A percentile compares a stretch with the other conserved stretches of the same genome.
Evolutionary conservation across 805 yeast species (phyloP).

Genomic region (Kodamaea fukazawae): DNA sequence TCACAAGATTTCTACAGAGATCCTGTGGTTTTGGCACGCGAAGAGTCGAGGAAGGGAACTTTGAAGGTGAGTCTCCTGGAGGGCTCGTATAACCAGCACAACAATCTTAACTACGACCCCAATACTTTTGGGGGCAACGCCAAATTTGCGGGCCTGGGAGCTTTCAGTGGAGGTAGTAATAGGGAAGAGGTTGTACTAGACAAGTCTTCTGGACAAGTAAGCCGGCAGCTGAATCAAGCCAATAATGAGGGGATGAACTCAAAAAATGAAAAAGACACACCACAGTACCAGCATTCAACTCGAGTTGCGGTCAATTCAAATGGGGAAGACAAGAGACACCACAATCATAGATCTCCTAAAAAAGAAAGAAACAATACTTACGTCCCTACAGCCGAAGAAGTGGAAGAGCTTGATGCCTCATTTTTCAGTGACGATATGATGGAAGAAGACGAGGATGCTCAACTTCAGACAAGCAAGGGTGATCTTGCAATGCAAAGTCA

Average conservation of each 20-base stretch:
- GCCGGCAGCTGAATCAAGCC: too few relatives aligned
- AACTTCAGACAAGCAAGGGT: too few relatives aligned
- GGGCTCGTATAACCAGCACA: slow-evolving; percentile 2
- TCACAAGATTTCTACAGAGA: slow-evolving; percentile 36
- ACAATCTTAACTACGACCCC: slow-evolving; percentile 1
- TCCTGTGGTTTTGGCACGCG: slow-evolving; percentile 31
- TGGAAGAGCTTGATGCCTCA: slow-evolving; percentile 40
- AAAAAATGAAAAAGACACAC: too few relatives aligned
- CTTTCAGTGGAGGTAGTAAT: too few relatives aligned
- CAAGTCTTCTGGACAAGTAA: too few relatives aligned
- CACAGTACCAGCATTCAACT: too few relatives aligned
- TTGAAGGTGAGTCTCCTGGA: slow-evolving; percentile 12
- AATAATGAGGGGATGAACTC: too few relatives aligned
- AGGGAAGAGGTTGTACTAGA: too few relatives aligned
- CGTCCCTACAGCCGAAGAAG: slow-evolving; percentile 13
- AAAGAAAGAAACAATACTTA: slow-evolving; percentile 8
- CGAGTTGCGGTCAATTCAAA: too few relatives aligned
- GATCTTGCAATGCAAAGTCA: neutral
- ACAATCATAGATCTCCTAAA: slow-evolving; percentile 4
- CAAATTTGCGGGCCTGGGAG: too few relatives aligned
- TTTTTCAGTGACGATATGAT: slow-evolving; percentile 41
- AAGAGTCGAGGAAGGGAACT: slow-evolving; percentile 15
- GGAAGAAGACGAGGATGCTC: slow-evolving; percentile 19
- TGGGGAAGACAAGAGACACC: neutral
- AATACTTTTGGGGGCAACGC: neutral